Evolutionary conservation across 305 asterid genomes (phyloP).

Genomic region (Rubia tinctorum): DNA sequence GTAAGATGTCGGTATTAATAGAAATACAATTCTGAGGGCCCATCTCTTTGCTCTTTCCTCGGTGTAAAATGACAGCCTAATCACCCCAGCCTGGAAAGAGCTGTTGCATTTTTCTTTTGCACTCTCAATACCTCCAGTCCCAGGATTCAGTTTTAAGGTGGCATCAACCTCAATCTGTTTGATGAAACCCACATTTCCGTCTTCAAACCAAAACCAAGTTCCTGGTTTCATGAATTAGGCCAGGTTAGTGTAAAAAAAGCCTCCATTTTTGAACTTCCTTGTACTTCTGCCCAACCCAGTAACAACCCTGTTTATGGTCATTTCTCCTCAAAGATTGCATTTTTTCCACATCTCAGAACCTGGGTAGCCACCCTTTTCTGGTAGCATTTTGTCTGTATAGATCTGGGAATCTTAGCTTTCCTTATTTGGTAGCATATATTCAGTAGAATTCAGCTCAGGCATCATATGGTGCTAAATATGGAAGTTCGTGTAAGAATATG

Average conservation of each 20-base stretch:
- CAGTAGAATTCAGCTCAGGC: neutral
- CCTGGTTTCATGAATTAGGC: slow-evolving; percentile 38
- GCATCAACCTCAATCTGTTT: slow-evolving; percentile 22
- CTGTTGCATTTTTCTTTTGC: slow-evolving; percentile 53
- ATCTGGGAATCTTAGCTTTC: slow-evolving; percentile 34
- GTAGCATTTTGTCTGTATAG: slow-evolving; percentile 24
- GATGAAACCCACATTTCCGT: slow-evolving; percentile 24
- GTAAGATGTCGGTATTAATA: no score
- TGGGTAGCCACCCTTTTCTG: slow-evolving; percentile 14
- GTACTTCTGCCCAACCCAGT: slow-evolving; percentile 7
- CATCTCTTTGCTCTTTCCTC: slow-evolving; percentile 34
- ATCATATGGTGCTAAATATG: slow-evolving; percentile 27
- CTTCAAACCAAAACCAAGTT: slow-evolving; percentile 21
- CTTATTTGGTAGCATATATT: slow-evolving; percentile 2
- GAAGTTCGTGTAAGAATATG: slow-evolving; percentile 39
- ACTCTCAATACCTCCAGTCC: slow-evolving; percentile 36
- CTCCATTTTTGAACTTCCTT: slow-evolving; percentile 24
- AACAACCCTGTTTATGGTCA: neutral
- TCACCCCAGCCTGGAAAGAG: slow-evolving; percentile 95
- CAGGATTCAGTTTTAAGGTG: slow-evolving; percentile 30
- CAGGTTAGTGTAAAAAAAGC: slow-evolving; percentile 30
- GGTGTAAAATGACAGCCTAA: slow-evolving; percentile 79
- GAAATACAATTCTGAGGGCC: slow-evolving; percentile 39
- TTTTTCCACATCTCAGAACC: slow-evolving; percentile 8
- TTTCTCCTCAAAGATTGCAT: slow-evolving; percentile 11